A percentile compares a stretch with the other conserved stretches of the same genome.
phyloP scores from a whole-genome alignment of 2,329 filamentous ascomycete genomes.

The Myriangium duriaei region DNA sequence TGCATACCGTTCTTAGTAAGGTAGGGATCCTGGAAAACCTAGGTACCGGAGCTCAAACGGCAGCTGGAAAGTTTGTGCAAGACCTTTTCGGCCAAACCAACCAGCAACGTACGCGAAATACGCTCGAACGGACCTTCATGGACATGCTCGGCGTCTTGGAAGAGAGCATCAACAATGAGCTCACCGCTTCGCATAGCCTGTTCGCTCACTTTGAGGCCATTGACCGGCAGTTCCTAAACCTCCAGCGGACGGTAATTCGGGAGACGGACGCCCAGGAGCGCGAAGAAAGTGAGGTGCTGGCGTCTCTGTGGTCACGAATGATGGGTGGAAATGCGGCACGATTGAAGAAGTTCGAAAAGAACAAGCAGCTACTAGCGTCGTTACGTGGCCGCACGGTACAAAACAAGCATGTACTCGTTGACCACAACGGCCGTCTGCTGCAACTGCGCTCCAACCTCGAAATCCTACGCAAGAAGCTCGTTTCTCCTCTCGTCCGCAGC shows the following conservation, averaged over 20 bases:
- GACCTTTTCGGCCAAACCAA: slow-evolving; percentile 68
- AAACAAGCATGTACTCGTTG: slow-evolving; percentile 76
- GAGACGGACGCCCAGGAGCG: slow-evolving; percentile 73
- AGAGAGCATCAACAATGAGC: slow-evolving; percentile 74
- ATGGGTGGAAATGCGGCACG: slow-evolving; percentile 62
- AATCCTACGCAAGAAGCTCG: slow-evolving; percentile 67
- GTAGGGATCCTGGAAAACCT: slow-evolving; percentile 35
- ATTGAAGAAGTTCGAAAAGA: slow-evolving; percentile 85
- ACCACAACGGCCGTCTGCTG: slow-evolving; percentile 73
- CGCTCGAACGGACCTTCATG: slow-evolving; percentile 75
- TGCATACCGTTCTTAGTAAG: slow-evolving; percentile 63
- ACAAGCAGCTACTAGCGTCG: slow-evolving; percentile 63
- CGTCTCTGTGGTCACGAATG: slow-evolving; percentile 73
- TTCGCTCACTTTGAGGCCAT: slow-evolving; percentile 87
- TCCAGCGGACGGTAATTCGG: slow-evolving; percentile 72
- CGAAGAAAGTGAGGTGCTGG: slow-evolving; percentile 67
- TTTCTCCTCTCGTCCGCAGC: slow-evolving; percentile 68
- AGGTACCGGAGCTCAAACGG: slow-evolving; percentile 46
- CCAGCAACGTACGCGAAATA: slow-evolving; percentile 65
- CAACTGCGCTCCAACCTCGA: slow-evolving; percentile 80
- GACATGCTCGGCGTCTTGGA: slow-evolving; percentile 81
- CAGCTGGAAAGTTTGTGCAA: slow-evolving; percentile 55
- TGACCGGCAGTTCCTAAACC: slow-evolving; percentile 78
- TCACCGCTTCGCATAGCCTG: slow-evolving; percentile 65
- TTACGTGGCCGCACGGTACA: slow-evolving; percentile 72